phyloP scores from a whole-genome alignment of 2,329 filamentous ascomycete genomes.

The Tolypocladium inflatum region DNA sequence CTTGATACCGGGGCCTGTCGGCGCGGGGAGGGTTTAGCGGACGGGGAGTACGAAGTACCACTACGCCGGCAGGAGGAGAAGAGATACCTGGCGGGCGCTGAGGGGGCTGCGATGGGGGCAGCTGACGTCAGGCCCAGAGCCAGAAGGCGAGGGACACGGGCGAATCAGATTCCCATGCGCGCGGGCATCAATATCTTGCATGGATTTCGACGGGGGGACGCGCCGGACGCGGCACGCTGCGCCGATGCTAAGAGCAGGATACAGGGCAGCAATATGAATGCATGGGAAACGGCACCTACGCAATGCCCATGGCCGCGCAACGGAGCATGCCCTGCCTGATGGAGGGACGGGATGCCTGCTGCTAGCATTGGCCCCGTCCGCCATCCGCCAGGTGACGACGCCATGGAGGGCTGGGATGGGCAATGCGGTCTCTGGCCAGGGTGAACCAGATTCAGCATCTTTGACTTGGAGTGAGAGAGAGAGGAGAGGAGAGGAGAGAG shows the following conservation, averaged over 20 bases:
- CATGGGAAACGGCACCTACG: background rate
- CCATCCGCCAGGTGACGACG: background rate
- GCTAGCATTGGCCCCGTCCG: background rate
- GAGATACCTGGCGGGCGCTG: background rate
- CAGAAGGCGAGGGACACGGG: background rate
- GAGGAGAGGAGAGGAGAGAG: background rate
- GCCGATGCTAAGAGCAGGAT: no score
- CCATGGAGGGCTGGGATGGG: background rate
- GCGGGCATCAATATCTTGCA: background rate
- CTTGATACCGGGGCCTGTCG: background rate
- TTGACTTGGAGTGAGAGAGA: background rate
- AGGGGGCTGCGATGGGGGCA: background rate
- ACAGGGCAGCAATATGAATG: no score
- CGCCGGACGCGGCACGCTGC: background rate
- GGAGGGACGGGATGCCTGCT: background rate
- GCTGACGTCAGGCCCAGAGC: background rate
- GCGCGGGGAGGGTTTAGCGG: background rate
- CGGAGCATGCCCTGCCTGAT: background rate
- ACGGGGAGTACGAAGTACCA: background rate
- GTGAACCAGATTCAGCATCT: background rate
- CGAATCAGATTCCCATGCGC: background rate
- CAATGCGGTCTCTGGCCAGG: background rate
- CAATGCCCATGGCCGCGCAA: background rate
- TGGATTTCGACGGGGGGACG: background rate
- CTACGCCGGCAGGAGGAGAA: background rate